Evolutionary conservation across 208 protist species (phyloP).

Genomic region (Leishmania guyanensis): DNA sequence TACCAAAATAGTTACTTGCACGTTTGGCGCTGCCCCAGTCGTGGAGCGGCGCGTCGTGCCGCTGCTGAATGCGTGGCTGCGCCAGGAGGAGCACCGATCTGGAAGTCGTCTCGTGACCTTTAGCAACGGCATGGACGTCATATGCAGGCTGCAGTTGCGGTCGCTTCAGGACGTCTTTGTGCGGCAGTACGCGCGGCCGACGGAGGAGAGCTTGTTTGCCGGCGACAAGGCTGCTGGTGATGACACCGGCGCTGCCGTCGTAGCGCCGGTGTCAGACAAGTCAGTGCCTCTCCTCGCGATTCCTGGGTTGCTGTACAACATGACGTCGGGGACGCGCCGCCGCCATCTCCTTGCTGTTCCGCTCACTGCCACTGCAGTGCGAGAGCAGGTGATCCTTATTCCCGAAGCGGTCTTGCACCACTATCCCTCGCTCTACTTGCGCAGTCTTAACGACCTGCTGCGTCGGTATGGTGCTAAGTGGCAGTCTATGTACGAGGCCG

Average conservation of each 20-base stretch:
- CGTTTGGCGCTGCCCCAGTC: constrained; percentile 61
- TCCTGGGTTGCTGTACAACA: constrained; percentile 34
- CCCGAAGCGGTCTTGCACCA: constrained; percentile 45
- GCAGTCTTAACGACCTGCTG: constrained; percentile 43
- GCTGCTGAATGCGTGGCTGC: constrained; percentile 27
- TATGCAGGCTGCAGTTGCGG: constrained; percentile 64
- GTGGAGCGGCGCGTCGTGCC: constrained; percentile 46
- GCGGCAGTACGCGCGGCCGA: constrained; percentile 11
- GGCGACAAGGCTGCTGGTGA: not conserved
- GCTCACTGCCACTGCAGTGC: constrained; percentile 14
- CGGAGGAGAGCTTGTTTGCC: constrained; percentile 1
- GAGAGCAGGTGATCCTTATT: constrained; percentile 25
- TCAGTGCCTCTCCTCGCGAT: constrained; percentile 26
- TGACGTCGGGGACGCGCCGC: constrained; percentile 22
- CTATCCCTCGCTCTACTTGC: constrained; percentile 61
- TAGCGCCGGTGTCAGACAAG: constrained; percentile 8
- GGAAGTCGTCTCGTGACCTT: constrained; percentile 60
- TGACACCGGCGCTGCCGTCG: not conserved
- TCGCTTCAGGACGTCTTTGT: constrained; percentile 40
- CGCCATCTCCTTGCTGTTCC: constrained; percentile 26
- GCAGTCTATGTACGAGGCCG: constrained; percentile 1
- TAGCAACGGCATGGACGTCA: constrained; percentile 57
- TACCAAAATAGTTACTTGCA: constrained; percentile 42
- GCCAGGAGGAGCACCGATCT: constrained; percentile 26
- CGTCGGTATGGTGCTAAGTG: constrained; percentile 28